phyloP scores from a whole-genome alignment of 768 basidiomycete genomes.

The Lactifluus pinguis region DNA sequence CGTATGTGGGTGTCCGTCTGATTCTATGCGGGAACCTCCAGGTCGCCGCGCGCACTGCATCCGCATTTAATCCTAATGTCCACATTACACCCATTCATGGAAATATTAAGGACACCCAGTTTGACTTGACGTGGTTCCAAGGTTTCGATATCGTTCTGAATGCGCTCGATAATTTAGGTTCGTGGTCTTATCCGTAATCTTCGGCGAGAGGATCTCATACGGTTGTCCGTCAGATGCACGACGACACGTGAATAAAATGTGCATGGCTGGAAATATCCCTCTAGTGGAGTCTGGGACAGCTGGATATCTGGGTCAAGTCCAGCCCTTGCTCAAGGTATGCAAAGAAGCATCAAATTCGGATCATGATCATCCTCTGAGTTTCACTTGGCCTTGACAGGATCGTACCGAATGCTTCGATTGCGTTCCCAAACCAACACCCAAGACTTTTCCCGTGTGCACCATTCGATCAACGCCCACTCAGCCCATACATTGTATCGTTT shows the following conservation, averaged over 20 bases:
- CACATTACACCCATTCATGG: conserved; percentile 83
- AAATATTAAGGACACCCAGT: conserved; percentile 91
- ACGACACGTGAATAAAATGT: conserved; percentile 95
- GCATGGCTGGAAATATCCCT: conserved; percentile 84
- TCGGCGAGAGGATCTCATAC: not conserved
- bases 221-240: conserved; percentile 60
- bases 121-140: conserved; percentile 84
- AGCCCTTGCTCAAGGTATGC: conserved; percentile 78
- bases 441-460: conserved; percentile 95
- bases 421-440: conserved; percentile 84
- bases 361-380: not conserved
- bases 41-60: conserved; percentile 79
- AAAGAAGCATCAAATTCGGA: not conserved
- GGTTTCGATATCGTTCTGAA: conserved; percentile 90
- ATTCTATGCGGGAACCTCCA: conserved; percentile 22
- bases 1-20: not conserved
- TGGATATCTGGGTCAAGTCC: conserved; percentile 95
- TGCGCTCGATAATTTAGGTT: conserved; percentile 92
- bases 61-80: conserved; percentile 81
- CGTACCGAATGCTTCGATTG: conserved; percentile 95
- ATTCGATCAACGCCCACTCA: conserved; percentile 95
- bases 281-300: conserved; percentile 95
- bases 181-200: conserved; percentile 20
- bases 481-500: conserved; percentile 97
- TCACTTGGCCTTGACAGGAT: conserved; percentile 41